Conservation (phyloP, 2,329 filamentous ascomycete species). For the Cordyceps pruinosa region DNA sequence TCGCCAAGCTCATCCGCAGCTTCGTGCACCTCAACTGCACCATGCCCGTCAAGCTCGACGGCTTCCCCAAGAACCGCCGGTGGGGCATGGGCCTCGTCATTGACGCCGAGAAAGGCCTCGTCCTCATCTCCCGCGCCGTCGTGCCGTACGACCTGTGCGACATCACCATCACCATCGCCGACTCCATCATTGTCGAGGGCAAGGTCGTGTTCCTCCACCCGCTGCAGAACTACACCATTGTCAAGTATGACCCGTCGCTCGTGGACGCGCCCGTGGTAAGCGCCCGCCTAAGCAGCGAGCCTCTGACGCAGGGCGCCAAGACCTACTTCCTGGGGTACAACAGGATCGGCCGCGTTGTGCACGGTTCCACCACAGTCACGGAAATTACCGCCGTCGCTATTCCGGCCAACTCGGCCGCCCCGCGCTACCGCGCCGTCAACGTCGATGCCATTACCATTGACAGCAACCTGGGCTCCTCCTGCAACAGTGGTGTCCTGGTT, state of each 20-base stretch:
- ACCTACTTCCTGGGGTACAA: conserved; percentile 99
- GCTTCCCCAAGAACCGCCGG: conserved; percentile 91
- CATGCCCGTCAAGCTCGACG: conserved; percentile 93
- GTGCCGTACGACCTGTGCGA: conserved; percentile 96
- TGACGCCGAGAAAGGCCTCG: conserved; percentile 90
- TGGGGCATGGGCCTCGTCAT: conserved; percentile 97
- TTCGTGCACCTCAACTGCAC: conserved; percentile 90
- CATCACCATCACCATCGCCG: conserved; percentile 90
- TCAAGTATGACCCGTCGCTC: conserved; percentile 87
- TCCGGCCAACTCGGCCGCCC: conserved; percentile 84
- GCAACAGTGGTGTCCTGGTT: conserved; percentile 87
- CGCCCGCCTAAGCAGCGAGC: conserved; percentile 71
- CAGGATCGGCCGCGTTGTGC: conserved; percentile 85
- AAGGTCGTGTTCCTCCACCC: conserved; percentile 96
- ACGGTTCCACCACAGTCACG: conserved; percentile 89
- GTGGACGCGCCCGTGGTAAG: conserved; percentile 93
- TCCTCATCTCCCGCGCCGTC: conserved; percentile 88
- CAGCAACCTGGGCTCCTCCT: conserved; percentile 83
- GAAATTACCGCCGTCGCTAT: conserved; percentile 97
- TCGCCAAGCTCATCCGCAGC: conserved; percentile 88
- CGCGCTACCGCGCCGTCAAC: conserved; percentile 89
- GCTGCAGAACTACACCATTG: conserved; percentile 90
- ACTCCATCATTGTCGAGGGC: conserved; percentile 89
- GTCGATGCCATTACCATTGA: conserved; percentile 96
- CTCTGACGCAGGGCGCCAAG: conserved; percentile 85